Base-by-base conservation (phyloP, 2,329 filamentous ascomycete genomes). In the Alternaria ethzedia region DNA sequence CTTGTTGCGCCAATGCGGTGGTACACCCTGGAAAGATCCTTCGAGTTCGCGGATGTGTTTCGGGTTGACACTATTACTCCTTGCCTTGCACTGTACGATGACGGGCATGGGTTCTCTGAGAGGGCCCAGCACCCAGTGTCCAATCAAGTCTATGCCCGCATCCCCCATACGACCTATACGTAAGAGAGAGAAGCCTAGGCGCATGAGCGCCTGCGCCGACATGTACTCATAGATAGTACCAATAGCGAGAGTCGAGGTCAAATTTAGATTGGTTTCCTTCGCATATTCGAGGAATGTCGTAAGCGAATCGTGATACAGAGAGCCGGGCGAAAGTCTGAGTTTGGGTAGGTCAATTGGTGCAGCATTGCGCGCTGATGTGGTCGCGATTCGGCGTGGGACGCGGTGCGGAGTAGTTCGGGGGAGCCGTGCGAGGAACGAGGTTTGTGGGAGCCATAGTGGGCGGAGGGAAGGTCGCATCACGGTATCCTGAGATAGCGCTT, bases 221-320 rank as follows among this genome's bases (percentile, higher is more conserved):
- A 83, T 88, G 81, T 95, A 95, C 78, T 96, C 92, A 81, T 92
- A 95, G 76, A 87, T 87, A 0, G 91, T 95, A 68, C 92, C 92
- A 45, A 89, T 82, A 75, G 89, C 94, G 47, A 88, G 84, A 0
- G 87, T 88, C 15, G 86, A 88, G 5, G 77, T 80, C 1, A 82
- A 78, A 66, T 87, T 84, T 21, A 93, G 83, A 1, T 84, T 83
- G 0, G 81, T 84, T 54, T 86, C 85, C 20, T 83, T 76, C 6
- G 89, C 89, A 76, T 94, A 89, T 25, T 84, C 81, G 26, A 91
- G 78, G 76, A 93, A 95, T 0, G 89, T 87, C 1, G 82, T 69
- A 5, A 93, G 83, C 71, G 90, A 86, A 67, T 87, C 81, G 77
- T 94, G 92, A 49, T 87, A 78, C 17, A 62, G 54, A 15, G 77